Evolutionary conservation across 495 filamentous ascomycete species (phyloP).

Genomic region (Margaritispora aquatica): DNA sequence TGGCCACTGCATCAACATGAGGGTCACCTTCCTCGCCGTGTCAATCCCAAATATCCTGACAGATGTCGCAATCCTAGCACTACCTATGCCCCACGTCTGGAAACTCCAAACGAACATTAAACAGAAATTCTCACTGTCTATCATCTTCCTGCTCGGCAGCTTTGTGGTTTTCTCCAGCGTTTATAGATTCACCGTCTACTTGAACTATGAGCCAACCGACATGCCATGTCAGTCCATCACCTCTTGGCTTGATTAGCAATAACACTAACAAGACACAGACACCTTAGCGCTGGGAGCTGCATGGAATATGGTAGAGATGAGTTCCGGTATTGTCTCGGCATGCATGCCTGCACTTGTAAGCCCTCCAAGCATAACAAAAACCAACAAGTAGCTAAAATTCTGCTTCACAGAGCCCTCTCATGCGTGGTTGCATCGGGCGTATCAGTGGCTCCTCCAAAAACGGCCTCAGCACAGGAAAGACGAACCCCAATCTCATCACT

Average conservation of each 20-base stretch:
- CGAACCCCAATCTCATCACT: neutral
- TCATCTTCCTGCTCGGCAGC: neutral
- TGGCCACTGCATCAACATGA: slow-evolving; percentile 3
- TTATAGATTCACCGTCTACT: neutral
- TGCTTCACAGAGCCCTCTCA: neutral
- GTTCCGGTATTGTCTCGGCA: neutral
- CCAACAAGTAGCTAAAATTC: neutral
- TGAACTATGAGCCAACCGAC: neutral
- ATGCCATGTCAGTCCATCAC: neutral
- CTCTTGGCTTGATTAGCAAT: neutral
- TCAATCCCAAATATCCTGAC: neutral
- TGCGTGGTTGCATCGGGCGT: neutral
- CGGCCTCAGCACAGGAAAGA: neutral
- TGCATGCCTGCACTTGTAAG: neutral
- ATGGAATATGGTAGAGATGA: neutral
- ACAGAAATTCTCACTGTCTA: neutral
- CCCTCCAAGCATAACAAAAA: neutral
- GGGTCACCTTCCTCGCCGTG: neutral
- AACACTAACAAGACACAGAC: neutral
- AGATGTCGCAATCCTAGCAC: neutral
- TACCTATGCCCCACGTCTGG: neutral
- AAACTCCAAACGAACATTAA: neutral
- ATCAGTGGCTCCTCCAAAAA: neutral
- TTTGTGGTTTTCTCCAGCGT: neutral
- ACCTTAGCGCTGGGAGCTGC: neutral